Conservation (phyloP, 371 early-diverging fungal species). For the Syncephalastrum racemosum region DNA sequence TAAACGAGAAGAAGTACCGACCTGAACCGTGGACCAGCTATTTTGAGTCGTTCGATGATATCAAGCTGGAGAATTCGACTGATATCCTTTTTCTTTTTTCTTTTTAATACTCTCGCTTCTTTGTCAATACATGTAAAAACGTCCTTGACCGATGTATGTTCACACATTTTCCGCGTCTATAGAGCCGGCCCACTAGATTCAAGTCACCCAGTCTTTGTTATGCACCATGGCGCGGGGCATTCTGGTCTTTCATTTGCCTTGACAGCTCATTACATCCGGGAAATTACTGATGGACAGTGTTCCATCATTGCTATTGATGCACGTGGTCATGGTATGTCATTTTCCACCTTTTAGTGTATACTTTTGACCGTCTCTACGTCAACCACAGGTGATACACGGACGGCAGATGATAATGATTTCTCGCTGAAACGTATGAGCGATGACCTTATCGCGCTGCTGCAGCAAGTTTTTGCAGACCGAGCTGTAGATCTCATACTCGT, state of each 20-base stretch:
- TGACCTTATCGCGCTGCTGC: conserved; percentile 60
- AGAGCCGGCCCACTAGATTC: conserved; percentile 19
- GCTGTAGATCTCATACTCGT: conserved; percentile 68
- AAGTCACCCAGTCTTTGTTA: conserved; percentile 69
- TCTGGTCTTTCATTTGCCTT: conserved; percentile 79
- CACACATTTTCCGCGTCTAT: conserved; percentile 37
- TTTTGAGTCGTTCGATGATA: conserved; percentile 32
- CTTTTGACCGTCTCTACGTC: too few species aligned
- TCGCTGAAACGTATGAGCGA: conserved; percentile 55
- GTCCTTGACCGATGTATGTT: conserved; percentile 12
- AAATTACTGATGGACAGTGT: conserved; percentile 39
- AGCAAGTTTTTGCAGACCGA: conserved; percentile 23
- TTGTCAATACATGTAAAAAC: neutral
- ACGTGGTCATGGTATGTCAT: conserved; percentile 77
- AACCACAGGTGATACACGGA: conserved; percentile 48
- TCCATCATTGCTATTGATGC: conserved; percentile 72
- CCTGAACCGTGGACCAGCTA: conserved; percentile 38
- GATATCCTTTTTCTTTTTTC: conserved; percentile 33
- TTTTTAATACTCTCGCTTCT: neutral
- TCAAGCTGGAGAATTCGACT: conserved; percentile 22
- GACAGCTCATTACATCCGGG: conserved; percentile 50
- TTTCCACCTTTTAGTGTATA: too few species aligned
- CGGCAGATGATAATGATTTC: conserved; percentile 54
- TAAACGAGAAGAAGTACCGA: conserved; percentile 16
- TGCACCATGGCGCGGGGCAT: conserved; percentile 92